Evolutionary conservation across 2,329 filamentous ascomycete species (phyloP), one percentile per base, ranked within the genome.

Genomic region (Aureobasidium sp.): DNA sequence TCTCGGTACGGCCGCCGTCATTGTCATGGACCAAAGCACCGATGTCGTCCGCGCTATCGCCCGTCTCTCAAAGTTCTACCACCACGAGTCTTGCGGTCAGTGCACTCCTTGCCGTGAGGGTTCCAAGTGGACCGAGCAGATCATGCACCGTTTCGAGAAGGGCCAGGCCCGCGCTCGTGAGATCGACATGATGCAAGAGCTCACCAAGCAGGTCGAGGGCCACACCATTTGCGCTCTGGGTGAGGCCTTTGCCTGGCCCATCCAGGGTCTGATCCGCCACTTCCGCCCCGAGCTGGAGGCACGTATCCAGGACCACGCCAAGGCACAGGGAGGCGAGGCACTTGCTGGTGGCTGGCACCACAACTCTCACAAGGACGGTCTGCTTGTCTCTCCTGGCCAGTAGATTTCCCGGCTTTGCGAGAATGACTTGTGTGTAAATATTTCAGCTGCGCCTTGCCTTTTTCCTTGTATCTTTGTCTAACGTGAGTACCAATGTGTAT

Each of bases 71-170:
- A 90, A 93, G 76, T 99, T 99, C 82, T 99, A 99, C 83, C 89
- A 92, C 77, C 94, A 99, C 81, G 94, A 99, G 82, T 92, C 87
- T 67, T 99, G 94, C 77, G 94, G 94, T 64, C 94, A 99, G 80
- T 99, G 94, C 82, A 99, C 94, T 63, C 94, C 94, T n/a, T 99
- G 94, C 84, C 89, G 94, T 74, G 94, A 99, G 80, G 94, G 94
- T 67, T 95, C 89, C 81, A 97, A 96, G 81, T 99, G 94, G 94
- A 97, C 93, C 11, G 89, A 96, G 78, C 92, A 99, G 82, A 97
- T 99, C 77, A 97, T 99, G 94, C 82, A 89, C 77, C 88, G 94
- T 62, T 96, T 99, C 70, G 91, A 96, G 81, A 89, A 89, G 76
- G 94, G 94, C 63, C 86, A 90, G 76, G 94, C 90, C 64, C 86